Evolutionary conservation across 495 filamentous ascomycete species (phyloP), one percentile per base, ranked within the genome.

Genomic region (Rhizodiscina lignyota): DNA sequence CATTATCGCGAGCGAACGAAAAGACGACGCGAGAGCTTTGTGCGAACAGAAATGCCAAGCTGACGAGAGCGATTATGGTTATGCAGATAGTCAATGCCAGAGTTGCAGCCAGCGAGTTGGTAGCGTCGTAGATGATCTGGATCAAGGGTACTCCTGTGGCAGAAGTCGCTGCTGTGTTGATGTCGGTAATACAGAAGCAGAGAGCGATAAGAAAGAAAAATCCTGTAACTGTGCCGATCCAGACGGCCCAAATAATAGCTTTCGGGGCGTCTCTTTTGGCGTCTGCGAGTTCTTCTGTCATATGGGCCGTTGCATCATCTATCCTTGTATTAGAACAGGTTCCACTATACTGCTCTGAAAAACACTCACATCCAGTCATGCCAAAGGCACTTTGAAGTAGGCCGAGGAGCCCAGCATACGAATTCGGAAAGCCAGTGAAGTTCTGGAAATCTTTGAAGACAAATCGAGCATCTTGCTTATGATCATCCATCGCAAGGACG

Each of bases 381-480:
- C 68, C 68, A 38, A 74, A 72, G 5, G 59, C 64, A 37, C 58
- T 56, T 40, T 74, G 69, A 13, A 74, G 42, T n/a, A 71, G 55
- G n/a, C 69, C 69, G 12, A 73, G 39, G 18, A 73, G 62, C 0
- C 61, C 63, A 8, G 62, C 56, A 51, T 69, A 71, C 0, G 61
- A 54, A 5, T 53, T 47, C 13, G 57, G 55, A 38, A 67, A 70
- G 18, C 70, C 70, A 1, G 67, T 64, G 29, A 59, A 54, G 38
- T 73, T 72, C 39, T 73, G 61, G 46, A 74, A 72, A 11, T 69
- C 59, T 2, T 43, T 38, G 50, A 72, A 72, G 11, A 73, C 70
- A 36, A 74, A 72, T 22, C 58, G 62, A 3, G 66, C 57, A 0
- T 61, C 43, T 33, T 73, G 64, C 42, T 70, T 71, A 47, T 70